phyloP scores from a whole-genome alignment of 768 basidiomycete species.

The Termitomyces sp. region DNA sequence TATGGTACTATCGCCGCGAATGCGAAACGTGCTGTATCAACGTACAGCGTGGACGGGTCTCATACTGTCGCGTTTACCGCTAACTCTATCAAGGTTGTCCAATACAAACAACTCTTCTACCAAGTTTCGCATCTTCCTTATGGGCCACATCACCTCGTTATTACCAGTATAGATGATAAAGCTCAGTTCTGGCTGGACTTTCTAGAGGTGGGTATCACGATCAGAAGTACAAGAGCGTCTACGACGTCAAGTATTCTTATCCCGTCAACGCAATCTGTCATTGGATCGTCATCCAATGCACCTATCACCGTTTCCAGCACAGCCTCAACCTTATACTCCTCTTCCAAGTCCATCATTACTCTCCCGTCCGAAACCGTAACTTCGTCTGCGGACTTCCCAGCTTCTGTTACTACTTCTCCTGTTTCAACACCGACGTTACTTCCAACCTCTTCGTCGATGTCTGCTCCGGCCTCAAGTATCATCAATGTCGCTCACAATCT shows the following conservation, averaged over 20 bases:
- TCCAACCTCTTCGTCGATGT: neutral
- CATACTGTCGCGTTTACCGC: neutral
- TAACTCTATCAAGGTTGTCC: neutral
- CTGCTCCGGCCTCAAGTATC: neutral
- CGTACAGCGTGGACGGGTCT: slow-evolving; percentile 12
- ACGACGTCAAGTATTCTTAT: neutral
- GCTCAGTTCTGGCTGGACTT: slow-evolving; percentile 13
- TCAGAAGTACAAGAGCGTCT: neutral
- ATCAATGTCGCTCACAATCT: slow-evolving; percentile 3
- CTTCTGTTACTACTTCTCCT: neutral
- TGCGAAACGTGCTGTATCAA: slow-evolving; percentile 1
- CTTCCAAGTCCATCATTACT: neutral
- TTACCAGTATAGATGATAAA: neutral
- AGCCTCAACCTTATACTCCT: neutral
- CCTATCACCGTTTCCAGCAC: neutral
- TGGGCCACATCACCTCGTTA: slow-evolving; percentile 7
- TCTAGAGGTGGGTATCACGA: neutral
- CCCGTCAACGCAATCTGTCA: neutral
- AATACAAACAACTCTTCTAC: slow-evolving; percentile 9
- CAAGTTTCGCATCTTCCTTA: slow-evolving; percentile 1
- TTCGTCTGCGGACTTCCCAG: neutral
- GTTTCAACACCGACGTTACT: neutral
- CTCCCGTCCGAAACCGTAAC: neutral
- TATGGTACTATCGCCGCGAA: slow-evolving; percentile 10
- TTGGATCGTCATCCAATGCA: neutral